Evolutionary conservation across 2,329 filamentous ascomycete species (phyloP).

Genomic region (Beauveria sp.): DNA sequence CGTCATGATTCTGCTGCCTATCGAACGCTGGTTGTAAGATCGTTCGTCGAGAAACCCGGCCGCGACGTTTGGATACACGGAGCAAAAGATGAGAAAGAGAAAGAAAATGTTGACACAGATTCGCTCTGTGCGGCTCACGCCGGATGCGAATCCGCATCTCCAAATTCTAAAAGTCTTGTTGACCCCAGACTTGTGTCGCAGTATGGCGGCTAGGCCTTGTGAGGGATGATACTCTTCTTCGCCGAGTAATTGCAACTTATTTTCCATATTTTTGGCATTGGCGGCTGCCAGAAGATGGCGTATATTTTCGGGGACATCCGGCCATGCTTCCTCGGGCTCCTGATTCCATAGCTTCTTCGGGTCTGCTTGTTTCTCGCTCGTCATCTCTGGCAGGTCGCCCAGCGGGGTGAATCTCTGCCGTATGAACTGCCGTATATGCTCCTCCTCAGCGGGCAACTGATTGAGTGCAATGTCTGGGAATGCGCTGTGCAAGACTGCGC

Average conservation of each 20-base stretch:
- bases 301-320: neutral
- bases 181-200: slow-evolving; percentile 6
- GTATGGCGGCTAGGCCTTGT: slow-evolving; percentile 3
- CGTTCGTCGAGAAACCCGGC: slow-evolving; percentile 15
- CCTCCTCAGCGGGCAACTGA: slow-evolving; percentile 10
- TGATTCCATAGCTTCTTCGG: neutral
- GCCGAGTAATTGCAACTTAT: slow-evolving; percentile 9
- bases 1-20: slow-evolving; percentile 14
- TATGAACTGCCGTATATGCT: slow-evolving; percentile 8
- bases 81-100: slow-evolving; percentile 14
- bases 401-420: neutral
- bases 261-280: slow-evolving; percentile 14
- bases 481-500: neutral
- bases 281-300: slow-evolving; percentile 11
- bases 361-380: neutral
- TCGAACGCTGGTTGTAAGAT: slow-evolving; percentile 16
- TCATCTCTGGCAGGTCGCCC: neutral
- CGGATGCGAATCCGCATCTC: slow-evolving; percentile 12
- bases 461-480: slow-evolving; percentile 10
- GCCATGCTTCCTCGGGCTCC: slow-evolving; percentile 10
- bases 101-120: slow-evolving; percentile 14
- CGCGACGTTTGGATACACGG: slow-evolving; percentile 14
- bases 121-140: slow-evolving; percentile 12
- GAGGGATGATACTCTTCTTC: slow-evolving; percentile 12
- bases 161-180: slow-evolving; percentile 14